Percentiles rank a stretch among this genome's conserved stretches.
Conservation (phyloP, 305 asterid genomes). For the Striga hermonthica region DNA sequence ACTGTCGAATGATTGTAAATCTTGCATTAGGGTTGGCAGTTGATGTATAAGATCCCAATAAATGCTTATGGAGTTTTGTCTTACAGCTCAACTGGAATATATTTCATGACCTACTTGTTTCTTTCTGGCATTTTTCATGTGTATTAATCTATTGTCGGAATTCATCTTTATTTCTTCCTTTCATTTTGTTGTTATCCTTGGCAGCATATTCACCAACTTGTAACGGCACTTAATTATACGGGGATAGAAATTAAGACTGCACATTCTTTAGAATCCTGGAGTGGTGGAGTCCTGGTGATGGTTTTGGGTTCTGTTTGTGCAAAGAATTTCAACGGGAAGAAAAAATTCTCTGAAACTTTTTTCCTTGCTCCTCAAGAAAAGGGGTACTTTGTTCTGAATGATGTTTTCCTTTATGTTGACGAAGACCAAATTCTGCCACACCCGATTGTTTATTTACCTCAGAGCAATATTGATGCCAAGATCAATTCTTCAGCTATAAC, state of each 20-base stretch:
- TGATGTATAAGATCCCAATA: background rate
- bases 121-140: background rate
- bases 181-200: slow-evolving; percentile 22
- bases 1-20: background rate
- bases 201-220: slow-evolving; percentile 72
- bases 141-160: slow-evolving; percentile 2
- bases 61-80: background rate
- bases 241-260: slow-evolving; percentile 73
- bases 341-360: slow-evolving; percentile 72
- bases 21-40: background rate
- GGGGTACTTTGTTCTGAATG: slow-evolving; percentile 71
- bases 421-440: slow-evolving; percentile 62
- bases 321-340: slow-evolving; percentile 52
- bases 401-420: slow-evolving; percentile 70
- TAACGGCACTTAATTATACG: slow-evolving; percentile 57
- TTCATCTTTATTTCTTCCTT: slow-evolving; percentile 21
- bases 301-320: slow-evolving; percentile 65
- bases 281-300: slow-evolving; percentile 75
- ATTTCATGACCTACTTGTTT: slow-evolving; percentile 8
- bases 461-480: slow-evolving; percentile 48
- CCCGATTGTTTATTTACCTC: slow-evolving; percentile 51
- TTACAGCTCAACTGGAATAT: background rate
- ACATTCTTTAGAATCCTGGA: slow-evolving; percentile 74
- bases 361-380: slow-evolving; percentile 86
- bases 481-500: slow-evolving; percentile 42